These are phyloP conservation scores for Cairneyella variabilis DNA, from an alignment of 495 filamentous ascomycete species.

Conservation along the genomic window DNA sequence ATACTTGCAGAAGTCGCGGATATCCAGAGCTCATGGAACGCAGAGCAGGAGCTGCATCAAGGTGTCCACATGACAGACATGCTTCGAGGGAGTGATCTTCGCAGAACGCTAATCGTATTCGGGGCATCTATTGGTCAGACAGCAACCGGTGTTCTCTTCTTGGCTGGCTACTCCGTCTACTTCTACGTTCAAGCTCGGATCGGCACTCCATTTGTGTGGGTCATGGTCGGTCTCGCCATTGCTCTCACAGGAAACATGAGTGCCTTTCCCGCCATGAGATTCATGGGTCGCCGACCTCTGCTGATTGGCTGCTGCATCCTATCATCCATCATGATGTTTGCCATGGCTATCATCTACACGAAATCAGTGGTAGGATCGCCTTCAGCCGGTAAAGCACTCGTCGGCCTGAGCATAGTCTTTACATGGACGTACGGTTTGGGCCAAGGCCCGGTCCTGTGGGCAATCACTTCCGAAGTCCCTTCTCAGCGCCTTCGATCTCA, in stretches of 20 bases:
- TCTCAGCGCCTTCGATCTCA: conserved; percentile 46
- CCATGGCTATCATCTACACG: neutral
- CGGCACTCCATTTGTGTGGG: conserved; percentile 29
- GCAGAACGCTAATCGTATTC: conserved; percentile 29
- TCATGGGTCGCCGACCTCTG: neutral
- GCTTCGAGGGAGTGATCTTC: conserved; percentile 28
- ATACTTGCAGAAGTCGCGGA: conserved; percentile 30
- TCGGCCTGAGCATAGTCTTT: conserved; percentile 3
- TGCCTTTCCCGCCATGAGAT: conserved; percentile 28
- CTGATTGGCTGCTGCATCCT: neutral
- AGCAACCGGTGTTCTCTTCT: conserved; percentile 29
- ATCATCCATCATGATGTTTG: conserved; percentile 5
- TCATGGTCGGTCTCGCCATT: conserved; percentile 30
- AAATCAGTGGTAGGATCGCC: neutral
- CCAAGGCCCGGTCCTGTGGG: conserved; percentile 11
- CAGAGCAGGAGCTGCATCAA: conserved; percentile 27
- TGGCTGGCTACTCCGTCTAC: conserved; percentile 32
- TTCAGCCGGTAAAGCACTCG: neutral
- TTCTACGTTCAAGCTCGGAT: conserved; percentile 29
- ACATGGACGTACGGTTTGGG: conserved; percentile 6
- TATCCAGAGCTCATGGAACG: conserved; percentile 24
- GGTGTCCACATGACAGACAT: conserved; percentile 27
- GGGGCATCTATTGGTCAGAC: conserved; percentile 24
- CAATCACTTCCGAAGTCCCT: conserved; percentile 36
- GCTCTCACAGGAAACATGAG: conserved; percentile 30